Evolutionary conservation across 305 asterid species (phyloP).

Genomic region (Fraxinus paxiana): DNA sequence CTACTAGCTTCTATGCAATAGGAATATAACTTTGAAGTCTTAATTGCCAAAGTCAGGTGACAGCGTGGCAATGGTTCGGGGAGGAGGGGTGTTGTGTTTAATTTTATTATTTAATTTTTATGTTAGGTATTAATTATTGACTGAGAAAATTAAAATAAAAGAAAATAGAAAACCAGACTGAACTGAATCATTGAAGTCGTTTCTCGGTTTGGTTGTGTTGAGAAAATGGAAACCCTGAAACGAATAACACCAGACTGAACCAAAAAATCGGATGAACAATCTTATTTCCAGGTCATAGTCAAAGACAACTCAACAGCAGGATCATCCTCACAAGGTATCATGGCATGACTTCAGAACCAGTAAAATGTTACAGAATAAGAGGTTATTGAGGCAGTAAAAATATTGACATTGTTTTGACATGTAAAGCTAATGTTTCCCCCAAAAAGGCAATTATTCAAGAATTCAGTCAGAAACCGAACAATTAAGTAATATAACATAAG

Average conservation of each 20-base stretch:
- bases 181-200: neutral
- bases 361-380: neutral
- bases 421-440: neutral
- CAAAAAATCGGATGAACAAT: neutral
- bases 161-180: neutral
- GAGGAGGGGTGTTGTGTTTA: neutral
- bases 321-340: constrained; percentile 10
- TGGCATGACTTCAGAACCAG: constrained; percentile 8
- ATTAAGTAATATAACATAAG: constrained; percentile 2
- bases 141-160: neutral
- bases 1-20: neutral
- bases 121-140: neutral
- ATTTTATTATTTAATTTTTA: neutral
- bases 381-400: constrained; percentile 11
- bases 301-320: constrained; percentile 14
- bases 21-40: neutral
- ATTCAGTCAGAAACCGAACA: constrained; percentile 4
- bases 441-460: neutral
- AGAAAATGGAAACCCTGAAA: neutral
- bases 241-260: neutral
- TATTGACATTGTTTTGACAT: neutral
- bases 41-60: neutral
- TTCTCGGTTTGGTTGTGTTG: neutral
- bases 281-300: neutral
- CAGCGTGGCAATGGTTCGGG: neutral